phyloP scores from a whole-genome alignment of 2,329 filamentous ascomycete species.

The Colletotrichum neosansevieriae region DNA sequence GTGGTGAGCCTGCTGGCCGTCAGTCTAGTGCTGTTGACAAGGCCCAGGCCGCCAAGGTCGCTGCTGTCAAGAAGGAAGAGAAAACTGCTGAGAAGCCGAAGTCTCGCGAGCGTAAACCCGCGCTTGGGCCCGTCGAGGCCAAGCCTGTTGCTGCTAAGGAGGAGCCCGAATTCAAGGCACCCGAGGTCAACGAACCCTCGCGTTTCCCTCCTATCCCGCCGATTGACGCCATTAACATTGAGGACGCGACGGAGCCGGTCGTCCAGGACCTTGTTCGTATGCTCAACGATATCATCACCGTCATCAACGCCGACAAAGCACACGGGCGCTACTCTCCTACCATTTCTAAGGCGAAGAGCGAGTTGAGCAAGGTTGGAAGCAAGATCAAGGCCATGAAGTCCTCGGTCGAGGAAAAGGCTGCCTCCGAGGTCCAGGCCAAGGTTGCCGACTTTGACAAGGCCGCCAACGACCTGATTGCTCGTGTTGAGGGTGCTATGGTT shows the following conservation, averaged over 20 bases:
- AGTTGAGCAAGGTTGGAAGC: slow-evolving; percentile 80
- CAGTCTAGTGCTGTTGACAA: slow-evolving; percentile 70
- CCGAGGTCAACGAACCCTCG: slow-evolving; percentile 76
- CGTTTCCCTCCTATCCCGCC: slow-evolving; percentile 72
- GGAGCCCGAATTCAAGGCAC: slow-evolving; percentile 60
- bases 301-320: slow-evolving; percentile 88
- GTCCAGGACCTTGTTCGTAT: slow-evolving; percentile 95
- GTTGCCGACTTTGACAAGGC: slow-evolving; percentile 86
- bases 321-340: slow-evolving; percentile 81
- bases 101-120: slow-evolving; percentile 19
- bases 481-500: slow-evolving; percentile 86
- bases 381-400: slow-evolving; percentile 82
- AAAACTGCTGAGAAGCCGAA: slow-evolving; percentile 46
- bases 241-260: slow-evolving; percentile 83
- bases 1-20: slow-evolving; percentile 65
- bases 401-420: slow-evolving; percentile 76
- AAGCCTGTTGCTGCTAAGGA: slow-evolving; percentile 46
- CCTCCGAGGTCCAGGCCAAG: slow-evolving; percentile 79
- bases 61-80: slow-evolving; percentile 45
- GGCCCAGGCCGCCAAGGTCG: slow-evolving; percentile 49
- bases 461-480: slow-evolving; percentile 86
- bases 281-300: slow-evolving; percentile 94
- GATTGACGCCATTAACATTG: slow-evolving; percentile 83
- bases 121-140: slow-evolving; percentile 47
- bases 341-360: slow-evolving; percentile 86